Evolutionary conservation across 2,329 filamentous ascomycete genomes (phyloP).

Genomic region (Penicillium corylophilum): DNA sequence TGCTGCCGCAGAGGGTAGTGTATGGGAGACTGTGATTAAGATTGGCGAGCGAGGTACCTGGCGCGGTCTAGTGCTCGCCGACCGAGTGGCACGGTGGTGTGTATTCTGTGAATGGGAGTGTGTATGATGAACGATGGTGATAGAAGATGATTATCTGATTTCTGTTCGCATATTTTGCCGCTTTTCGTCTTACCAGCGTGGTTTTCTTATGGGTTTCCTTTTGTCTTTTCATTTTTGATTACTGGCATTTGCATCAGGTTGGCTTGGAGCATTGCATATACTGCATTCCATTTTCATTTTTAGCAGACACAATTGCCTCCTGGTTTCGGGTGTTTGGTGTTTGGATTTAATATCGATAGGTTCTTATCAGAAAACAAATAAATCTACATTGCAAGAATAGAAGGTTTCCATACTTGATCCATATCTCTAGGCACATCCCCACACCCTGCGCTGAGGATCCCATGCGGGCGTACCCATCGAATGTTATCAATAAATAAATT

Average conservation of each 20-base stretch:
- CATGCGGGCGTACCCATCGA: too few species aligned
- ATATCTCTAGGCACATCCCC: too few species aligned
- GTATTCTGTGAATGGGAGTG: conserved; percentile 69
- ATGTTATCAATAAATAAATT: too few species aligned
- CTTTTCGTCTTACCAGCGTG: not conserved
- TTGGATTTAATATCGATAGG: conserved; percentile 7
- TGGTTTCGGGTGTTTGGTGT: conserved; percentile 11
- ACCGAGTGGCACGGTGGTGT: conserved; percentile 66
- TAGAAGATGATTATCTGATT: conserved; percentile 2
- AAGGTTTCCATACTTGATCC: too few species aligned
- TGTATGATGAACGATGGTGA: conserved; percentile 37
- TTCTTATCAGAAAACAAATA: not conserved
- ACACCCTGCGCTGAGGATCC: too few species aligned
- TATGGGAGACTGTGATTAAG: conserved; percentile 68
- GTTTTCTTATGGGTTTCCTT: not conserved
- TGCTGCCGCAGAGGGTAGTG: conserved; percentile 51
- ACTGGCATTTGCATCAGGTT: conserved; percentile 27
- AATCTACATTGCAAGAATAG: not conserved
- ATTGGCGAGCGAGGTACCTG: conserved; percentile 63
- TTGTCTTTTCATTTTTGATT: conserved; percentile 8
- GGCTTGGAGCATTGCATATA: conserved; percentile 25
- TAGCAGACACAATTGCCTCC: conserved; percentile 1
- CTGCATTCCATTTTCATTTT: conserved; percentile 9
- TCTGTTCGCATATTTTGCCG: conserved; percentile 5
- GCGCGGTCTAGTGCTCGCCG: conserved; percentile 63